Base-by-base conservation (phyloP, 768 basidiomycete genomes). In the Serpula lacrymans region DNA sequence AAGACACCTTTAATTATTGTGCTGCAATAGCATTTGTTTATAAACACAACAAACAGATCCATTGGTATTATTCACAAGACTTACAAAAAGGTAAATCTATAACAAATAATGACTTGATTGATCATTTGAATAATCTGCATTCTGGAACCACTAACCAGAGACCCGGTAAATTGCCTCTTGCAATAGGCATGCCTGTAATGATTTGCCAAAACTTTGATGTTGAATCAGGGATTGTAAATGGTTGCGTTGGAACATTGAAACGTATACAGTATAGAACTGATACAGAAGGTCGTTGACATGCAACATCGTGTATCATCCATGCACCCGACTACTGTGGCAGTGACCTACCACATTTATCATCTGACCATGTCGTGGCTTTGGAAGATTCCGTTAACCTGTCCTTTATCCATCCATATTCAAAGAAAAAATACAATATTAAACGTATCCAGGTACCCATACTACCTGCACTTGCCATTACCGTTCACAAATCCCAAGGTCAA, bases 391-490 rank as follows among this genome's bases (percentile, higher is more conserved):
- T 37, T 0, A 43, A 55, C 1, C 25, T 67, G 3, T 38, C 14
- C 5, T 50, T 68, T 6, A 43, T 0, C 0, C 51, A 65, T 46
- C 57, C 54, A 8, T 50, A 46, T 26, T 45, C 51, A 0, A 27
- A 45, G 3, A 51, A 50, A 17, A 37, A 17, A 2, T 58, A 49
- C 10, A 37, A 26, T 0, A 51, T 67, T 4, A 51, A 53, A 22
- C 51, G 65, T 0, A 55, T 41, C 0, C 70, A 73, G 41, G 23
- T 72, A 0, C 66, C 70, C 0, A 33, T 73, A 0, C 4, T 54
- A 0, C 70, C 68, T 20, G 65, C 54, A 0, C 71, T 68, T 48
- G 60, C 67, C 0, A 59, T 70, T 43, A 71, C 69, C 2, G 62
- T 62, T 0, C 64, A 72, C 36, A 64, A 65, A 43, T 50, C 67